Evolutionary conservation across 345 rosid genomes (phyloP).

Genomic region (Eucalyptus caleyi): DNA sequence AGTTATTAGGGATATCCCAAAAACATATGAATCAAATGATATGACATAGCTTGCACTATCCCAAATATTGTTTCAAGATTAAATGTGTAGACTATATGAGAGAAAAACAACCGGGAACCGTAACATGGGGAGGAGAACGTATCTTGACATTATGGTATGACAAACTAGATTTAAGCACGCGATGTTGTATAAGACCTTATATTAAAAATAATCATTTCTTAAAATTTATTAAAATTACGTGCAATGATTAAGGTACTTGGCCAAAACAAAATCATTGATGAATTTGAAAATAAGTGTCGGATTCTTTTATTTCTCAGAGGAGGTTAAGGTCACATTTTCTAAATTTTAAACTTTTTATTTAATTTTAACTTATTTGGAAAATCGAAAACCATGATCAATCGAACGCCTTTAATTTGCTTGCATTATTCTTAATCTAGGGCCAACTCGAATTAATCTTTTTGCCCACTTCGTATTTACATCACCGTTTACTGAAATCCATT

Average conservation of each 20-base stretch:
- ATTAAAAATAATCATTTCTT: neutral
- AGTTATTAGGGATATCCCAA: no score
- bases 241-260: neutral
- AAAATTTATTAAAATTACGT: neutral
- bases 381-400: neutral
- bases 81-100: no score
- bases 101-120: rapidly evolving
- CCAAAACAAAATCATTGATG: neutral
- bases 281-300: neutral
- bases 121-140: neutral
- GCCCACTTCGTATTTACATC: neutral
- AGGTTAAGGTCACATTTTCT: neutral
- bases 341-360: no score
- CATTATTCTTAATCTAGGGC: neutral
- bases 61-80: no score
- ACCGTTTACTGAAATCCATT: neutral
- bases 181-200: neutral
- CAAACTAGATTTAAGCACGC: neutral
- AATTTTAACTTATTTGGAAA: neutral
- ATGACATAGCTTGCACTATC: no score
- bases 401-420: neutral
- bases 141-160: neutral
- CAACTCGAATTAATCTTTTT: neutral
- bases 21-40: no score
- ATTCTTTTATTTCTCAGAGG: neutral